These are phyloP conservation scores for Penicillium sp. DNA, from an alignment of 2,329 filamentous ascomycete species.

Conservation along the genomic window DNA sequence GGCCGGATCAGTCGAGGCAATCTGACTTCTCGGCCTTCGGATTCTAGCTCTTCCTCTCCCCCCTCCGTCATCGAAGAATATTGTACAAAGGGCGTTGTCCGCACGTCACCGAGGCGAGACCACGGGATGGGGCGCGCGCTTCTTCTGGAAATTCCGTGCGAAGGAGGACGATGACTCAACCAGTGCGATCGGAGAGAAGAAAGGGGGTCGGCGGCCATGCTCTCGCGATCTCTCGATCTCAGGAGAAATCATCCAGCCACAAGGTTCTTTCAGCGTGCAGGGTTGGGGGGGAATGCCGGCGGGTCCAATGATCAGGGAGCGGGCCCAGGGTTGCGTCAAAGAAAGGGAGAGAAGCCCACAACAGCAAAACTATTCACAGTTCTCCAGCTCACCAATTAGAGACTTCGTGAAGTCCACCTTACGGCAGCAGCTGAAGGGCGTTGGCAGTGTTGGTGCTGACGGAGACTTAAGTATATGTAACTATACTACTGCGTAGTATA, in stretches of 20 bases:
- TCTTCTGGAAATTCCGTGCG: neutral
- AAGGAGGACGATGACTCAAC: neutral
- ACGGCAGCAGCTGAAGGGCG: no score
- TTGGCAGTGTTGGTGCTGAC: no score
- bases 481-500: conserved; percentile 6
- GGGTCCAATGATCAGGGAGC: conserved; percentile 4
- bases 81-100: neutral
- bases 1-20: conserved; percentile 4
- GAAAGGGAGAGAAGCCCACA: conserved; percentile 1
- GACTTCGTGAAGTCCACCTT: no score
- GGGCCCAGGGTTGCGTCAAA: conserved; percentile 4
- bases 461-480: no score
- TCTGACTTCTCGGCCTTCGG: neutral
- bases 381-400: no score
- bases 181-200: neutral
- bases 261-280: conserved; percentile 8
- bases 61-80: neutral
- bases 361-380: neutral
- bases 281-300: conserved; percentile 1
- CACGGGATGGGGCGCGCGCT: neutral
- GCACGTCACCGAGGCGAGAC: neutral
- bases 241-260: neutral
- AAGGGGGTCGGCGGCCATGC: neutral
- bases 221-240: neutral
- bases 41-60: neutral